Evolutionary conservation across 345 rosid genomes (phyloP).

Genomic region (Citrus medica): DNA sequence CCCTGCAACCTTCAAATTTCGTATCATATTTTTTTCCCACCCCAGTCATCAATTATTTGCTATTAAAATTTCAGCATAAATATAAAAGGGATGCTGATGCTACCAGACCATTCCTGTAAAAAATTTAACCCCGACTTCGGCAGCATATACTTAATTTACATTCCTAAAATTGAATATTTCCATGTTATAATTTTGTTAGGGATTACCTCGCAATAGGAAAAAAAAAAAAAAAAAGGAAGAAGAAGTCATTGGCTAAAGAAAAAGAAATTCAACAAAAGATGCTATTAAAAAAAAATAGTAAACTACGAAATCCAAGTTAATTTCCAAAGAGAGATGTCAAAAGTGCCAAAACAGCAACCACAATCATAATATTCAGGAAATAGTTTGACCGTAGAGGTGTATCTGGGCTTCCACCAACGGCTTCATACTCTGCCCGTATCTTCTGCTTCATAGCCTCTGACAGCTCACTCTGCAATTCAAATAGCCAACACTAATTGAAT

Average conservation of each 20-base stretch:
- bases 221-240: too few species aligned
- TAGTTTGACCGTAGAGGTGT: conserved; percentile 72
- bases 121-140: too few species aligned
- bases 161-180: neutral
- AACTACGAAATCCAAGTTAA: conserved; percentile 27
- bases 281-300: conserved; percentile 2
- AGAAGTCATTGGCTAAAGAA: neutral
- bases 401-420: conserved; percentile 78
- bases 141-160: too few species aligned
- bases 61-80: too few species aligned
- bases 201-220: too few species aligned
- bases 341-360: conserved; percentile 63
- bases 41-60: too few species aligned
- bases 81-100: too few species aligned
- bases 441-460: conserved; percentile 90
- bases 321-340: conserved; percentile 64
- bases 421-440: conserved; percentile 81
- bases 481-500: conserved; percentile 43
- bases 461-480: conserved; percentile 78
- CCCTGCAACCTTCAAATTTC: too few species aligned
- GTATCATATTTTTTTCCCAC: too few species aligned
- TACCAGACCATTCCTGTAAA: too few species aligned
- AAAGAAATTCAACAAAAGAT: neutral
- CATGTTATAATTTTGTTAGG: neutral
- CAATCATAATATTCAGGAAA: conserved; percentile 78